Percentiles rank a stretch among this genome's conserved stretches.
Conservation (phyloP, 495 filamentous ascomycete genomes). For the Penicillium cataractarum region DNA sequence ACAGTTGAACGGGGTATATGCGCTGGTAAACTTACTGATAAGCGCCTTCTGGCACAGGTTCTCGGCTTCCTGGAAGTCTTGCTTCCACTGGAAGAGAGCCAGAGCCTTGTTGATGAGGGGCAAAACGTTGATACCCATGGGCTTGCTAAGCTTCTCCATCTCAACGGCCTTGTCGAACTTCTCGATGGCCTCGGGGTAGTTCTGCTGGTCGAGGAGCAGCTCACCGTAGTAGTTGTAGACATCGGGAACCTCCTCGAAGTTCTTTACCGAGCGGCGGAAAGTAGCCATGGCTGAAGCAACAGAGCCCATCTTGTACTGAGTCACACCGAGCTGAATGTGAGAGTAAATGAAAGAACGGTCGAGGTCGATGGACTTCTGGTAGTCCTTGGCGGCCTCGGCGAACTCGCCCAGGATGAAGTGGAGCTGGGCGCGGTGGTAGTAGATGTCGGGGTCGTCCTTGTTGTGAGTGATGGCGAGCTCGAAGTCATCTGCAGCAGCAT, state of each 20-base stretch:
- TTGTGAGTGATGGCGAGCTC: constrained; percentile 83
- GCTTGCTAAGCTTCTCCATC: constrained; percentile 94
- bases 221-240: constrained; percentile 99
- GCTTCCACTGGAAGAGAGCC: constrained; percentile 96
- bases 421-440: constrained; percentile 97
- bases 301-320: constrained; percentile 99
- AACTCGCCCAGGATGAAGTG: constrained; percentile 98
- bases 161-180: constrained; percentile 98
- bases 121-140: constrained; percentile 93
- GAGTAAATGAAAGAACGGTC: constrained; percentile 97
- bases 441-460: constrained; percentile 91
- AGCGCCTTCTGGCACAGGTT: constrained; percentile 95
- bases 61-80: constrained; percentile 92
- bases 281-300: constrained; percentile 98
- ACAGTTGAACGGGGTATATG: not conserved
- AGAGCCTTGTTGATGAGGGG: constrained; percentile 98
- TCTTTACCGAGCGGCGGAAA: constrained; percentile 96
- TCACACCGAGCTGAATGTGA: constrained; percentile 98
- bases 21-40: constrained; percentile 72
- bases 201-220: constrained; percentile 94
- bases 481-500: constrained; percentile 86
- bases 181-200: constrained; percentile 93
- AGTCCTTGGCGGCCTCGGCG: constrained; percentile 92
- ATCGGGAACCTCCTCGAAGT: constrained; percentile 93
- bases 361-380: constrained; percentile 98